Percentiles rank a stretch among this genome's conserved stretches.
Conservation (phyloP, 2,329 filamentous ascomycete species). For the Cercospora sp. region DNA sequence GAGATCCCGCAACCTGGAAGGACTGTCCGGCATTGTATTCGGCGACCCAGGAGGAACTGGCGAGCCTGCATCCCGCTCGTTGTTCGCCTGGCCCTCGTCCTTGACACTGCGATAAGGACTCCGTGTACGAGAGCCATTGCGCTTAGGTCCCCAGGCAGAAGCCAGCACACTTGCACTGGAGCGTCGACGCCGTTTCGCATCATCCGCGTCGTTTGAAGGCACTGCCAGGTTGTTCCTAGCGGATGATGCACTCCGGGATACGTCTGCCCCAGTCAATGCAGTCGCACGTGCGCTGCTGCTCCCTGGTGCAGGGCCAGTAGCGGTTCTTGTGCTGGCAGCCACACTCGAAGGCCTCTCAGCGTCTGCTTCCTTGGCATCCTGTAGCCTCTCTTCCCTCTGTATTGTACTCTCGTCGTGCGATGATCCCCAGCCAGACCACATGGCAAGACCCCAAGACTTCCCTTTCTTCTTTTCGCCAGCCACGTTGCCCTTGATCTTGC, state of each 20-base stretch:
- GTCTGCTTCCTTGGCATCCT: conserved; percentile 19
- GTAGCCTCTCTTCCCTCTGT: conserved; percentile 56
- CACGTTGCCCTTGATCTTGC: conserved; percentile 46
- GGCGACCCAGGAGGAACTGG: conserved; percentile 6
- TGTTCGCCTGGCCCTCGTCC: conserved; percentile 29
- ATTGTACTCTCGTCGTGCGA: conserved; percentile 82
- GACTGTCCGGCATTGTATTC: conserved; percentile 7
- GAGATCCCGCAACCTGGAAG: conserved; percentile 19
- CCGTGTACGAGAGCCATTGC: conserved; percentile 22
- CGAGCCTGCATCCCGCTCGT: conserved; percentile 15
- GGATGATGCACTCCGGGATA: conserved; percentile 5
- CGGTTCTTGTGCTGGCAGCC: conserved; percentile 9
- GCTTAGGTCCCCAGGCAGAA: conserved; percentile 21
- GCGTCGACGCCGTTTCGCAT: conserved; percentile 24
- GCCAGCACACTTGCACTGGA: conserved; percentile 29
- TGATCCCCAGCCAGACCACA: conserved; percentile 87
- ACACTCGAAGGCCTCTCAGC: conserved; percentile 5
- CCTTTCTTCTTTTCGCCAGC: conserved; percentile 36
- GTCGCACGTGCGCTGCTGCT: conserved; percentile 10
- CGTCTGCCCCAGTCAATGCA: conserved; percentile 10
- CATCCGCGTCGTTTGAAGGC: conserved; percentile 16
- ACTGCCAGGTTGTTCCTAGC: conserved; percentile 16
- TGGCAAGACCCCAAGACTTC: conserved; percentile 67
- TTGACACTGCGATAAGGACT: conserved; percentile 29
- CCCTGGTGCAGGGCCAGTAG: background rate